Conservation (phyloP, 179 eudicot species). For the Silene coronaria region DNA sequence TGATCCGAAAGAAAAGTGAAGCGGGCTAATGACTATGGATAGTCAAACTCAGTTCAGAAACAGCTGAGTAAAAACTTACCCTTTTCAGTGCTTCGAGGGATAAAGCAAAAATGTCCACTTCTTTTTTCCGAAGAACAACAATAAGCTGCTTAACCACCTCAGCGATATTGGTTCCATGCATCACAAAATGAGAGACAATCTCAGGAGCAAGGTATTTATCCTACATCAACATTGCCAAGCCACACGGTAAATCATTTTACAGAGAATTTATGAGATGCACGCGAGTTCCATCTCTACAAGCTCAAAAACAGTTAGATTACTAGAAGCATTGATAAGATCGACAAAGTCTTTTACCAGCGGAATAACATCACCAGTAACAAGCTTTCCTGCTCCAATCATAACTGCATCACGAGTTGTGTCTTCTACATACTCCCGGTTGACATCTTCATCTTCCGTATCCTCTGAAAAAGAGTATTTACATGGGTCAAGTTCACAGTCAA, state of each 20-base stretch:
- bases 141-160: conserved; percentile 80
- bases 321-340: neutral
- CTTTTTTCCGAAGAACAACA: conserved; percentile 60
- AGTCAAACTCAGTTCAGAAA: conserved; percentile 6
- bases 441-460: conserved; percentile 75
- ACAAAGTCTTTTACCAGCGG: conserved; percentile 48
- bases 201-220: conserved; percentile 78
- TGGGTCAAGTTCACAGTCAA: neutral
- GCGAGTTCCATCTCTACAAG: neutral
- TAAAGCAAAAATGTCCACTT: conserved; percentile 41
- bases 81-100: conserved; percentile 76
- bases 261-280: neutral
- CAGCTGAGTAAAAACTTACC: conserved; percentile 34
- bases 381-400: conserved; percentile 71
- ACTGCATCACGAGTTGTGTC: conserved; percentile 78
- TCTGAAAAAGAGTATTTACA: conserved; percentile 32
- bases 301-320: neutral
- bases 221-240: conserved; percentile 40
- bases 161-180: conserved; percentile 70
- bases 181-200: conserved; percentile 68
- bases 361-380: conserved; percentile 60
- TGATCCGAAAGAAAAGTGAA: conserved; percentile 10
- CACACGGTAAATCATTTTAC: neutral
- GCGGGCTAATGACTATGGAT: neutral
- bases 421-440: conserved; percentile 76